Evolutionary conservation across 495 filamentous ascomycete species (phyloP).

Genomic region (Penicillium ochrochloron): DNA sequence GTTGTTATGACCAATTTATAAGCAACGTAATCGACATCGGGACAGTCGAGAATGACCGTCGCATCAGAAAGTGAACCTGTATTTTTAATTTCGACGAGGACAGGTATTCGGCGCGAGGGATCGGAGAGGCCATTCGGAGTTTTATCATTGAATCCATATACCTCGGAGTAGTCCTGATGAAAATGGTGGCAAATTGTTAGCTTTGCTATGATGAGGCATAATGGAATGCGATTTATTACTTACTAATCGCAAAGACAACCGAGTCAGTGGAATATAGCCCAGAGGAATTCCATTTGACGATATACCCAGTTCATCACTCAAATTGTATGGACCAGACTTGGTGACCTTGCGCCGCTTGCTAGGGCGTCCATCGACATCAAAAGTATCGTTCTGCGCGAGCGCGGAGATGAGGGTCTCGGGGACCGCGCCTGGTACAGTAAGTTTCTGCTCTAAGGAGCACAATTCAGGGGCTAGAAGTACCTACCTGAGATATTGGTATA

Average conservation of each 20-base stretch:
- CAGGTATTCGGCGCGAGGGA: constrained; percentile 22
- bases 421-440: constrained; percentile 32
- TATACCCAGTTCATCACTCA: constrained; percentile 27
- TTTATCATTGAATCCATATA: neutral
- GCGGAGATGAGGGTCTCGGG: constrained; percentile 32
- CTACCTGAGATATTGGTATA: constrained; percentile 33
- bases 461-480: neutral
- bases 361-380: constrained; percentile 25
- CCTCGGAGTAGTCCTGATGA: constrained; percentile 27
- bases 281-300: constrained; percentile 29
- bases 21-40: constrained; percentile 4
- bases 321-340: constrained; percentile 24
- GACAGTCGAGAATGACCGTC: neutral
- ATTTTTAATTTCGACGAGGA: constrained; percentile 23
- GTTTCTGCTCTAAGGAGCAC: neutral
- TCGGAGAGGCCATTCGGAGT: neutral
- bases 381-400: constrained; percentile 24
- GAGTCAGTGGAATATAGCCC: constrained; percentile 46
- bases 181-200: constrained; percentile 18
- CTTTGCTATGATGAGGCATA: neutral
- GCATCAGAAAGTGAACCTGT: neutral
- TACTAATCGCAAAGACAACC: constrained; percentile 41
- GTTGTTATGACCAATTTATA: constrained; percentile 29
- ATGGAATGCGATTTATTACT: constrained; percentile 17
- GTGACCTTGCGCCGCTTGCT: constrained; percentile 46